A percentile compares a stretch with the other conserved stretches of the same genome.
These are phyloP conservation scores for Candida adriatica DNA, from an alignment of 805 yeast genomes.

Conservation along the genomic window DNA sequence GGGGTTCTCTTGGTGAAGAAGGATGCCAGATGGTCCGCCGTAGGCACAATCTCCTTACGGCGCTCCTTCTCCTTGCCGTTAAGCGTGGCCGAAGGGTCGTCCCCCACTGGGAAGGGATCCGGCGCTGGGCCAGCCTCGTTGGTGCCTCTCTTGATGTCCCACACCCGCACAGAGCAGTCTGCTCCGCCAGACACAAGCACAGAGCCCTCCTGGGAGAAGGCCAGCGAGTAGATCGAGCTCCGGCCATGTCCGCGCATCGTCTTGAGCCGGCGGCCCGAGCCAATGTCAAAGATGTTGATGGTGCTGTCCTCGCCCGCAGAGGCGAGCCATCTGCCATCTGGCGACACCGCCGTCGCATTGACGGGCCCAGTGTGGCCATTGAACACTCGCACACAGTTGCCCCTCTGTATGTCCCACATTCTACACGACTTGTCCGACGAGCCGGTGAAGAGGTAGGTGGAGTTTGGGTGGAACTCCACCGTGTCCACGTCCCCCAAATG, in stretches of 20 bases:
- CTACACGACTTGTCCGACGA: constrained; percentile 92
- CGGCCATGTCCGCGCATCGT: constrained; percentile 94
- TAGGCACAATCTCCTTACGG: constrained; percentile 66
- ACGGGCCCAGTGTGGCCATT: constrained; percentile 91
- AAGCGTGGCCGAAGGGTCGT: constrained; percentile 18
- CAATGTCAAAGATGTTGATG: constrained; percentile 89
- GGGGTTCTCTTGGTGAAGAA: constrained; percentile 93
- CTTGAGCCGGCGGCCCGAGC: constrained; percentile 82
- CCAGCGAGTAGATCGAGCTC: constrained; percentile 74
- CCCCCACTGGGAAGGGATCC: constrained; percentile 46
- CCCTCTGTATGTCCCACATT: constrained; percentile 95
- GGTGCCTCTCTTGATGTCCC: constrained; percentile 91
- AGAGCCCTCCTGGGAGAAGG: constrained; percentile 82
- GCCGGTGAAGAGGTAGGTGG: constrained; percentile 91
- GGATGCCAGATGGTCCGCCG: constrained; percentile 87
- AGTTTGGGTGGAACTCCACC: constrained; percentile 93
- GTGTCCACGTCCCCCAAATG: constrained; percentile 95
- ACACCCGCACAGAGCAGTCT: constrained; percentile 86
- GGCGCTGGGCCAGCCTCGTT: constrained; percentile 73
- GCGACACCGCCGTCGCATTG: constrained; percentile 80
- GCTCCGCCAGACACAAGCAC: constrained; percentile 89
- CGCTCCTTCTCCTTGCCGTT: constrained; percentile 39
- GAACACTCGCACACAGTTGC: constrained; percentile 85
- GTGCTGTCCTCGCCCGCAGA: constrained; percentile 90
- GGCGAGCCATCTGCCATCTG: constrained; percentile 96